phyloP scores from a whole-genome alignment of 2,329 filamentous ascomycete species.

The Neonectria ditissima region DNA sequence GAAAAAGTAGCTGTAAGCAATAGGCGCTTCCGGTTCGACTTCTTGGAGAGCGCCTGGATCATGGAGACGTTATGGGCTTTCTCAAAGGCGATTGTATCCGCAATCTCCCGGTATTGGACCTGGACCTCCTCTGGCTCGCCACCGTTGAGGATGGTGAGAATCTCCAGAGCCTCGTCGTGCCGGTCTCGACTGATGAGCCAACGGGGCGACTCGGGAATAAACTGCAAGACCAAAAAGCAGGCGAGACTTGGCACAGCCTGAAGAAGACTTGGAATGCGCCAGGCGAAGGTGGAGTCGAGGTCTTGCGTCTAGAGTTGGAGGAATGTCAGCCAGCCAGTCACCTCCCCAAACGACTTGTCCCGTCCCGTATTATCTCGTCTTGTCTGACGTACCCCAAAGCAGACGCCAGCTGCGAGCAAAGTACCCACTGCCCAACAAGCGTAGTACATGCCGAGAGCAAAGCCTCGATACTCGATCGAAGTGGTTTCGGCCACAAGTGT shows the following conservation, averaged over 20 bases:
- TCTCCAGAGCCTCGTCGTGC: slow-evolving; percentile 30
- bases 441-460: slow-evolving; percentile 23
- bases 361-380: background rate
- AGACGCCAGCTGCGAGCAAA: slow-evolving; percentile 21
- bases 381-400: slow-evolving; percentile 16
- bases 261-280: slow-evolving; percentile 18
- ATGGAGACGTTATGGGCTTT: slow-evolving; percentile 10
- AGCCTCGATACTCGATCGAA: slow-evolving; percentile 18
- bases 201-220: slow-evolving; percentile 25
- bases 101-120: slow-evolving; percentile 28
- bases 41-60: background rate
- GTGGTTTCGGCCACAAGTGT: slow-evolving; percentile 23
- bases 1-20: slow-evolving; percentile 20
- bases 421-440: slow-evolving; percentile 25
- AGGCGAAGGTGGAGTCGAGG: slow-evolving; percentile 17
- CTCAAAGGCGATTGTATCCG: slow-evolving; percentile 28
- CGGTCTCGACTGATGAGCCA: slow-evolving; percentile 22
- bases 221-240: slow-evolving; percentile 10
- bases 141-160: slow-evolving; percentile 27
- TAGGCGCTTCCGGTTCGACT: slow-evolving; percentile 15
- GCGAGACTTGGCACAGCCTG: slow-evolving; percentile 15
- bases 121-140: slow-evolving; percentile 9
- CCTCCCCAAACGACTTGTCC: background rate
- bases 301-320: slow-evolving; percentile 13
- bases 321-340: background rate